Percentiles rank a stretch among this genome's conserved stretches.
These are phyloP conservation scores for Phialophora chinensis DNA, from an alignment of 2,329 filamentous ascomycete species.

Conservation along the genomic window DNA sequence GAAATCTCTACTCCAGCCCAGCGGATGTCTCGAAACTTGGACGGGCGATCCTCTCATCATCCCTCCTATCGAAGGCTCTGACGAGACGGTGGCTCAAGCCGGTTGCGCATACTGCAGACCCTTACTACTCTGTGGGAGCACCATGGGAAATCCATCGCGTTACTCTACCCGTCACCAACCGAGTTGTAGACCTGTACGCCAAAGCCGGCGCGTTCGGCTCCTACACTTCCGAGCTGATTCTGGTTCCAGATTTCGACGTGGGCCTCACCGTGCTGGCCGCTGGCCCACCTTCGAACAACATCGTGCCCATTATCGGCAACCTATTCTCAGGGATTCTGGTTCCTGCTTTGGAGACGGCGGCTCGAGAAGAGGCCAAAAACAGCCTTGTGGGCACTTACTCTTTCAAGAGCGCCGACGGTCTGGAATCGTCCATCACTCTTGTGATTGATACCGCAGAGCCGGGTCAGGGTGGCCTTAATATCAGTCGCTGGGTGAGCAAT, in stretches of 20 bases:
- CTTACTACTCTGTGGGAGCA: constrained; percentile 47
- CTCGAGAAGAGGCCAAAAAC: constrained; percentile 16
- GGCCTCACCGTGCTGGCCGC: constrained; percentile 47
- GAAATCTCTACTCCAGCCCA: constrained; percentile 49
- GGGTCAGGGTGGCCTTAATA: neutral
- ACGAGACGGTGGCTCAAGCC: constrained; percentile 57
- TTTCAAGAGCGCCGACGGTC: neutral
- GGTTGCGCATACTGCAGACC: constrained; percentile 44
- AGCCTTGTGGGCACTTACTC: constrained; percentile 18
- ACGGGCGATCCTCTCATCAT: constrained; percentile 50
- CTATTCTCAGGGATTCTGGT: constrained; percentile 18
- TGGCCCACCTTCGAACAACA: constrained; percentile 2
- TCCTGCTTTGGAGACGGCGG: constrained; percentile 20
- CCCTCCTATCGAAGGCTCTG: constrained; percentile 44
- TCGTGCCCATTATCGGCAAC: constrained; percentile 3
- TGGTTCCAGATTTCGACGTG: constrained; percentile 46
- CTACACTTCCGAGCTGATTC: constrained; percentile 45
- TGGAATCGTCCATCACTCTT: constrained; percentile 3
- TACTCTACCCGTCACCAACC: constrained; percentile 36
- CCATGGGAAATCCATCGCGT: constrained; percentile 52
- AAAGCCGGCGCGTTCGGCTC: constrained; percentile 44
- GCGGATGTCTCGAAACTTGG: constrained; percentile 52
- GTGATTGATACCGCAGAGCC: neutral
- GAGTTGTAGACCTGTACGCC: constrained; percentile 43
- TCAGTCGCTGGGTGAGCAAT: constrained; percentile 2